Evolutionary conservation across 1,284 basidiomycete species (phyloP).

Genomic region (Xerocomus minutiporus): DNA sequence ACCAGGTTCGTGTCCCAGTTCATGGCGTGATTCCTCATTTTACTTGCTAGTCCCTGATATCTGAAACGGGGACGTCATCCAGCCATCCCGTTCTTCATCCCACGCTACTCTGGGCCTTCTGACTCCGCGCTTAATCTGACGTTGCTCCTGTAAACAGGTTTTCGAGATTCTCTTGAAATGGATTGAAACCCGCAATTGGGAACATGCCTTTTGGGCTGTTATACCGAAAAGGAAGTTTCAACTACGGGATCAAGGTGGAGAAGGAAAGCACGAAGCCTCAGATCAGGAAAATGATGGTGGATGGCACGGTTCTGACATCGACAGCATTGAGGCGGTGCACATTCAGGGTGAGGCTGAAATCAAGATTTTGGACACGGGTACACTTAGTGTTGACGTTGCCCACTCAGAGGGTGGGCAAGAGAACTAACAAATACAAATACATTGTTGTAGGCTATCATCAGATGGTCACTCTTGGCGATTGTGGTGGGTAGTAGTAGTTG

Average conservation of each 20-base stretch:
- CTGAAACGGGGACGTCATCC: not conserved
- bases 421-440: not conserved
- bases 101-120: not conserved
- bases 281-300: not conserved
- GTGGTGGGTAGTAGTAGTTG: no score
- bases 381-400: not conserved
- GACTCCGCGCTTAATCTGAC: constrained; percentile 2
- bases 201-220: constrained; percentile 75
- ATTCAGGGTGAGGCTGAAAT: not conserved
- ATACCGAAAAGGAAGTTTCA: constrained; percentile 87
- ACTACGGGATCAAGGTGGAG: constrained; percentile 2
- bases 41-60: not conserved
- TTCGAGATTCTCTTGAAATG: constrained; percentile 92
- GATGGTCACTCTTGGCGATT: no score
- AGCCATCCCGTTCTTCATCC: not conserved
- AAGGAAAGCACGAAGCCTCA: not conserved
- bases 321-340: not conserved
- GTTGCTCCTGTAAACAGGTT: constrained; percentile 39
- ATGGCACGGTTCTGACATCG: not conserved
- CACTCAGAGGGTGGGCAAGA: not conserved
- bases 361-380: not conserved
- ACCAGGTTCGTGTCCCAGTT: constrained; percentile 52
- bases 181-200: constrained; percentile 81
- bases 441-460: no score
- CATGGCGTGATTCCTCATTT: not conserved